Evolutionary conservation across 2,329 filamentous ascomycete species (phyloP).

Genomic region (Gyromitra esculenta): DNA sequence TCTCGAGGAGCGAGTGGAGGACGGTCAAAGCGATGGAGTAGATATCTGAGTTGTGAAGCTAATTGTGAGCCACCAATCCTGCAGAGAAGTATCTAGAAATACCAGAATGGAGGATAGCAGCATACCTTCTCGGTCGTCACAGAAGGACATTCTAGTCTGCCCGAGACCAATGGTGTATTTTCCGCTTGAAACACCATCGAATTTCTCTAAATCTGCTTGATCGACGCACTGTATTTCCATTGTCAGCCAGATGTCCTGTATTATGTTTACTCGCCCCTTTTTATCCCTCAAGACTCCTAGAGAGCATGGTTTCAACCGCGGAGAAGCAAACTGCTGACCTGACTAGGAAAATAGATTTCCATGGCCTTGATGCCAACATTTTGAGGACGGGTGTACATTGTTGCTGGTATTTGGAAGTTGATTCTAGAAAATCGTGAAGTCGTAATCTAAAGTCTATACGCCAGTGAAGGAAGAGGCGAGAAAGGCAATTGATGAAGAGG

Average conservation of each 20-base stretch:
- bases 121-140: slow-evolving; percentile 85
- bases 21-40: slow-evolving; percentile 85
- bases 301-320: neutral
- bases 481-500: slow-evolving; percentile 26
- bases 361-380: slow-evolving; percentile 95
- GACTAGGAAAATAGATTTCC: slow-evolving; percentile 86
- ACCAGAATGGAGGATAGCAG: slow-evolving; percentile 2
- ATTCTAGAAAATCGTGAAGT: slow-evolving; percentile 35
- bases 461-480: slow-evolving; percentile 37
- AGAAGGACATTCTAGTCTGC: slow-evolving; percentile 92
- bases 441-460: slow-evolving; percentile 52
- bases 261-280: neutral
- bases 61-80: slow-evolving; percentile 12
- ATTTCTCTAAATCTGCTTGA: slow-evolving; percentile 83
- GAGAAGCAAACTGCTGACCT: slow-evolving; percentile 68
- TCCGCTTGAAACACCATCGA: slow-evolving; percentile 81
- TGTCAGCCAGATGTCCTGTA: slow-evolving; percentile 12
- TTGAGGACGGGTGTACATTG: slow-evolving; percentile 79
- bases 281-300: neutral
- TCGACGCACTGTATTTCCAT: slow-evolving; percentile 75
- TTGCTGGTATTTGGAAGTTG: slow-evolving; percentile 55
- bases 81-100: neutral
- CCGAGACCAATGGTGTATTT: slow-evolving; percentile 93
- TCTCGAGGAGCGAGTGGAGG: slow-evolving; percentile 78
- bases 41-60: slow-evolving; percentile 70